These are phyloP conservation scores for Edaphochlamys debaryana DNA, from an alignment of 139 green algal species.

Conservation along the genomic window DNA sequence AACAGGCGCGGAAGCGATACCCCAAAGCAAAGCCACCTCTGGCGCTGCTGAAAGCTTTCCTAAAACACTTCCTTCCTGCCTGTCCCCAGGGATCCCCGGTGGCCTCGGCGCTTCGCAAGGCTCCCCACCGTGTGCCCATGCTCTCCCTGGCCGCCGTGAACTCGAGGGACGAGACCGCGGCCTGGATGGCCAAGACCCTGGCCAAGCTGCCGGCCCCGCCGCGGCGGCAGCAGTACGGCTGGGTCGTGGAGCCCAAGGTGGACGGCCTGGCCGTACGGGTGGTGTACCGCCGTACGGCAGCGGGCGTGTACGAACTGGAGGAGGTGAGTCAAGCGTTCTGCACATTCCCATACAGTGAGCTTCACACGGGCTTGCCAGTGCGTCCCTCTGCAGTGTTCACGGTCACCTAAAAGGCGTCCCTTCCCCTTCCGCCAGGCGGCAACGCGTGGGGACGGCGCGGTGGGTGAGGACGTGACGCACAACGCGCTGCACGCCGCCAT, in stretches of 20 bases:
- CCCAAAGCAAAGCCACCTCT: too few relatives aligned
- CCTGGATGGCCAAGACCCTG: constrained; percentile 36
- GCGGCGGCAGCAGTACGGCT: constrained; percentile 3
- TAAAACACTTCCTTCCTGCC: not conserved
- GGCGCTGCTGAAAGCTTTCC: too few relatives aligned
- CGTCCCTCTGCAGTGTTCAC: not conserved
- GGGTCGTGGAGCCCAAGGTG: constrained; percentile 70
- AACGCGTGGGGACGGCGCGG: constrained; percentile 60
- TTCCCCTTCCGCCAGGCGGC: constrained; percentile 36
- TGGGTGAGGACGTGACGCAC: constrained; percentile 69
- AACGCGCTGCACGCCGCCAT: constrained; percentile 49
- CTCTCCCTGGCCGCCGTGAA: constrained; percentile 33
- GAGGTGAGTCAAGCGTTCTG: constrained; percentile 19
- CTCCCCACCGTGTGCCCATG: constrained; percentile 36
- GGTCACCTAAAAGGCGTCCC: not conserved
- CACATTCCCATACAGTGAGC: not conserved
- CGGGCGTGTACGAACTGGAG: constrained; percentile 10
- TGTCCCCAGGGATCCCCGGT: not conserved
- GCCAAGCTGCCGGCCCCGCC: not conserved
- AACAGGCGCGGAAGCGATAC: too few relatives aligned
- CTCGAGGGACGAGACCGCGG: not conserved
- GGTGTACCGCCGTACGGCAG: constrained; percentile 45
- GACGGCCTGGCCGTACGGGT: constrained; percentile 64
- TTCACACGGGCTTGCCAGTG: too few relatives aligned
- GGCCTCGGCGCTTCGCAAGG: constrained; percentile 18